Evolutionary conservation across 2,329 filamentous ascomycete species (phyloP), one percentile per base, ranked within the genome.

Genomic region (Colletotrichum destructivum): DNA sequence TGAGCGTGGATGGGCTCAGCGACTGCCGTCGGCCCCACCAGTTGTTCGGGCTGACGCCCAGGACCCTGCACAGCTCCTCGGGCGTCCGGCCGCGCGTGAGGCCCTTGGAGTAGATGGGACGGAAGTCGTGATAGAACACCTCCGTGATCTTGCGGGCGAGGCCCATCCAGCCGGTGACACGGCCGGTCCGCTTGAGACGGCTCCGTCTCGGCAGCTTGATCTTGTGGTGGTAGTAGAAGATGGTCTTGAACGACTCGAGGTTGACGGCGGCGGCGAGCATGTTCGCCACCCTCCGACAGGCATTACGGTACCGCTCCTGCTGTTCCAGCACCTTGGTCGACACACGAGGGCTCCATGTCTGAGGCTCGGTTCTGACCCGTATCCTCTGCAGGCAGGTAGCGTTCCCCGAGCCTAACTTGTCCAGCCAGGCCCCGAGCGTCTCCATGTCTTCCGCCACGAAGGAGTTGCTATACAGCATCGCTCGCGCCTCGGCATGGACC

Each of bases 401-500:
- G 31, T 59, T 66, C 1, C n/a, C 26, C 5, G 60, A 31, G 5
- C 63, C 31, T 8, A 66, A 5, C 42, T 16, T n/a, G 18, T 38
- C 12, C 12, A 66, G 44, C 63, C 63, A 66, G 42, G 40, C 26
- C 9, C 21, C 31, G 6, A 69, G 66, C 3, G 52, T 55, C 26
- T 64, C 49, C 66, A 69, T 69, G 16, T 55, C 59, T 16, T 64
- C 13, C 5, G 57, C 4, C 5, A 9, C 26, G 60, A 69, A 69
- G 8, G 15, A 11, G 3, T 47, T 69, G 13, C 51, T 23, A 16
- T 69, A 69, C 8, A 69, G 42, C 8, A 69, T 44, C 2, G 60
- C 31, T 1, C 31, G 62, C 6, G 60, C 66, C 9, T 69, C 66
- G 51, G 16, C 23, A 2, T 64, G 42, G 2, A 69, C 51, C 4